Conservation (phyloP, 805 yeast genomes). For the Myxozyma melibiosi region DNA sequence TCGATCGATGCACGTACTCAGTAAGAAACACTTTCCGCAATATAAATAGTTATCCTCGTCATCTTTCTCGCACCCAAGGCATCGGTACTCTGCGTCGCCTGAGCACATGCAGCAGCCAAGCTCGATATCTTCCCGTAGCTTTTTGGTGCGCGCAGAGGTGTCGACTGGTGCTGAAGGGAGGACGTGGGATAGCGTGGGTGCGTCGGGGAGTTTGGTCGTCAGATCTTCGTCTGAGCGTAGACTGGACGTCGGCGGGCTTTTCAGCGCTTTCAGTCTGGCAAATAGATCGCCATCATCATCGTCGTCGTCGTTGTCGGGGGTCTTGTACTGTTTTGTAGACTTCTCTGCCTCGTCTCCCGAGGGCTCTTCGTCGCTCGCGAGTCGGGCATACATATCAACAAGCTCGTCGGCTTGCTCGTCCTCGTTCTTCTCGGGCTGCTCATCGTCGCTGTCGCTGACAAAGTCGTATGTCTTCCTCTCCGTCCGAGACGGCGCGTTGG, state of each 20-base stretch:
- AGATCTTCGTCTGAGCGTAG: neutral
- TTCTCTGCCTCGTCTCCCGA: conserved; percentile 7
- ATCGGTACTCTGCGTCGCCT: conserved; percentile 28
- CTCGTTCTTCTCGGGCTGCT: conserved; percentile 14
- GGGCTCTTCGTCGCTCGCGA: conserved; percentile 20
- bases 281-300: conserved; percentile 10
- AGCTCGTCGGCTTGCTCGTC: conserved; percentile 28
- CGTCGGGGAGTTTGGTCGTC: conserved; percentile 8
- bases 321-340: neutral
- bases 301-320: conserved; percentile 1
- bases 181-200: conserved; percentile 13
- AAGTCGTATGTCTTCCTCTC: neutral
- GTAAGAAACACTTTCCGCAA: conserved; percentile 29
- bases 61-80: conserved; percentile 25
- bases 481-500: conserved; percentile 9
- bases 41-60: conserved; percentile 32
- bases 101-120: conserved; percentile 34
- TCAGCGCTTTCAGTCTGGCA: conserved; percentile 20
- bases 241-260: neutral
- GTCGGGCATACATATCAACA: conserved; percentile 25
- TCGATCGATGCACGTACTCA: conserved; percentile 15
- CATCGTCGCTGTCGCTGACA: neutral
- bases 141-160: conserved; percentile 3
- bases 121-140: conserved; percentile 28
- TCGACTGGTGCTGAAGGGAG: conserved; percentile 20